These are phyloP conservation scores for Blastomyces percursus DNA, from an alignment of 2,329 filamentous ascomycete genomes.

Conservation along the genomic window DNA sequence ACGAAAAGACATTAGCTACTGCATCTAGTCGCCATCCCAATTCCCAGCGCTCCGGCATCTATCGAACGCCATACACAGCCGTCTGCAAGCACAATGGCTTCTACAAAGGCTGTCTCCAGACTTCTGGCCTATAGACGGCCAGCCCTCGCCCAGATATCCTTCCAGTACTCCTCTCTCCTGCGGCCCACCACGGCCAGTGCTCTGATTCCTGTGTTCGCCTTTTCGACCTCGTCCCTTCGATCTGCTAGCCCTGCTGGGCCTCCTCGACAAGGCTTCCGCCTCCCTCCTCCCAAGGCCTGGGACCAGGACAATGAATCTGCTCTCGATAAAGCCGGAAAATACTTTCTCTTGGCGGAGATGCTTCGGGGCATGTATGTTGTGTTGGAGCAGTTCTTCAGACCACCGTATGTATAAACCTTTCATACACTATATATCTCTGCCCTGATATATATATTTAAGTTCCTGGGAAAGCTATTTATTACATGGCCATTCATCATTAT, in stretches of 20 bases:
- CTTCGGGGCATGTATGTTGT: slow-evolving; percentile 95
- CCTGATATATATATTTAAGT: not conserved
- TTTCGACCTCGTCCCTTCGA: slow-evolving; percentile 53
- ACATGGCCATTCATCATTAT: not conserved
- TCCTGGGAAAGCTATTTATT: not conserved
- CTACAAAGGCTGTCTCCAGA: slow-evolving; percentile 35
- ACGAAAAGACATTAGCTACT: slow-evolving; percentile 15
- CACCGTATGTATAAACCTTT: slow-evolving; percentile 60
- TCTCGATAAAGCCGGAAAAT: slow-evolving; percentile 76
- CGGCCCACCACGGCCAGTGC: slow-evolving; percentile 21
- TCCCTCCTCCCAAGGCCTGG: slow-evolving; percentile 64
- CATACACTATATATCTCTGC: slow-evolving; percentile 2
- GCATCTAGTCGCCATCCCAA: not conserved
- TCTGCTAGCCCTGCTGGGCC: slow-evolving; percentile 60
- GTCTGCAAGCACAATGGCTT: slow-evolving; percentile 31
- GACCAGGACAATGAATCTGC: slow-evolving; percentile 66
- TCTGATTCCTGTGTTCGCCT: slow-evolving; percentile 43
- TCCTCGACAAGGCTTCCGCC: slow-evolving; percentile 69
- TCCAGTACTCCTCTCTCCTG: slow-evolving; percentile 25
- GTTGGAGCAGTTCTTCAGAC: slow-evolving; percentile 95
- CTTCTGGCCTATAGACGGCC: slow-evolving; percentile 34
- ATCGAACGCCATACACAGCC: not conserved
- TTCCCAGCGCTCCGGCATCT: slow-evolving; percentile 11
- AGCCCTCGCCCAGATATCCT: slow-evolving; percentile 16
- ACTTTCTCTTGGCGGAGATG: slow-evolving; percentile 94